phyloP scores from a whole-genome alignment of 257 asterid genomes.

The Leonotis leonurus region DNA sequence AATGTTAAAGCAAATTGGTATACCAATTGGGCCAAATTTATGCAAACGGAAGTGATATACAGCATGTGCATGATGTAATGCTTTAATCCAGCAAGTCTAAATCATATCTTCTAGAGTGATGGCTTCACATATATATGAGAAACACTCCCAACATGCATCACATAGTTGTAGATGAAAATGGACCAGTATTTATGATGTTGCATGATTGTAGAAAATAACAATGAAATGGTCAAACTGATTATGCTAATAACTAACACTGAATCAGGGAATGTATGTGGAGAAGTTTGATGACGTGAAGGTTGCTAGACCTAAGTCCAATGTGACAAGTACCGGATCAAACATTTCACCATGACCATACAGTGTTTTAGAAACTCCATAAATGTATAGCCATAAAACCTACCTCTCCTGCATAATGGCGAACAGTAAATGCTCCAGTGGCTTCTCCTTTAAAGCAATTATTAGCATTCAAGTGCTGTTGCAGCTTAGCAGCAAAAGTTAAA shows the following conservation, averaged over 20 bases:
- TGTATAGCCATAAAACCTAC: constrained; percentile 34
- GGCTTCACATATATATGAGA: neutral
- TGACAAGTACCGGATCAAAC: neutral
- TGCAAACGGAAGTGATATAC: neutral
- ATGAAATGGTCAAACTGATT: neutral
- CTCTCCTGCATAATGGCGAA: constrained; percentile 82
- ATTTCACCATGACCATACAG: neutral
- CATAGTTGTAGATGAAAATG: neutral
- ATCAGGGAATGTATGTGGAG: neutral
- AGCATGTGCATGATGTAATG: neutral
- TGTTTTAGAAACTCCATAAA: constrained; percentile 11
- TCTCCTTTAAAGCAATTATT: constrained; percentile 70
- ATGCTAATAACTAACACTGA: neutral
- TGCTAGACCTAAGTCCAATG: neutral
- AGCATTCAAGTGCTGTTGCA: constrained; percentile 63
- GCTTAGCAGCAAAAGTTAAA: constrained; percentile 63
- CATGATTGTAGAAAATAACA: neutral
- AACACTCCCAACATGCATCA: neutral
- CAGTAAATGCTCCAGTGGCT: constrained; percentile 42
- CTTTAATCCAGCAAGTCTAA: neutral
- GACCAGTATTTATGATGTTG: neutral
- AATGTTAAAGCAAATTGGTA: neutral
- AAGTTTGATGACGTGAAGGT: neutral
- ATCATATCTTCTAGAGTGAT: neutral
- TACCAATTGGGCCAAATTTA: neutral